Evolutionary conservation across 345 rosid genomes (phyloP).

Genomic region (Eucalyptus shirleyi): DNA sequence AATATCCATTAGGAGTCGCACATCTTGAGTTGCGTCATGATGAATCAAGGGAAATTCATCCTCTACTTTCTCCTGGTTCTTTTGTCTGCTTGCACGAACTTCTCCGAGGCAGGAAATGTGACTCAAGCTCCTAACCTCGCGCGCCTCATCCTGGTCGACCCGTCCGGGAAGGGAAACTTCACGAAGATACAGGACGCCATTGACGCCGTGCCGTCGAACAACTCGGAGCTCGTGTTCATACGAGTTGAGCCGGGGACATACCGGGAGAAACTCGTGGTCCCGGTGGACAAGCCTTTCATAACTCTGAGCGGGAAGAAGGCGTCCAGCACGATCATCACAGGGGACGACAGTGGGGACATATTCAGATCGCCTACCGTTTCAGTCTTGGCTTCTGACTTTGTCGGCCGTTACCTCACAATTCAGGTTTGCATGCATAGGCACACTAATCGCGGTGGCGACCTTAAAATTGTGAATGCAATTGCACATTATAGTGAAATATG

Average conservation of each 20-base stretch:
- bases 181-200: neutral
- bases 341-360: neutral
- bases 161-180: neutral
- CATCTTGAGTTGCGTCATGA: neutral
- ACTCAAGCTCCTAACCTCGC: neutral
- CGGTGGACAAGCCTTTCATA: neutral
- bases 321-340: neutral
- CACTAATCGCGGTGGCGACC: fast-evolving
- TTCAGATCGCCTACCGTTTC: neutral
- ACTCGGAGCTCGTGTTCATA: neutral
- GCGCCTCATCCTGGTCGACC: neutral
- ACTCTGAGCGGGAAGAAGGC: neutral
- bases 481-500: neutral
- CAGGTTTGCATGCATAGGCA: neutral
- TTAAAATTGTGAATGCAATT: neutral
- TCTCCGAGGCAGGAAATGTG: neutral
- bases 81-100: neutral
- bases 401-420: neutral
- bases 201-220: neutral
- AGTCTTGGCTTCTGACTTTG: neutral
- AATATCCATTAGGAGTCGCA: neutral
- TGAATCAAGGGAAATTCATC: neutral
- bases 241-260: neutral
- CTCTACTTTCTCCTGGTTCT: neutral
- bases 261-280: neutral